Evolutionary conservation across 441 rosid species (phyloP).

Genomic region (Kokia cookei): DNA sequence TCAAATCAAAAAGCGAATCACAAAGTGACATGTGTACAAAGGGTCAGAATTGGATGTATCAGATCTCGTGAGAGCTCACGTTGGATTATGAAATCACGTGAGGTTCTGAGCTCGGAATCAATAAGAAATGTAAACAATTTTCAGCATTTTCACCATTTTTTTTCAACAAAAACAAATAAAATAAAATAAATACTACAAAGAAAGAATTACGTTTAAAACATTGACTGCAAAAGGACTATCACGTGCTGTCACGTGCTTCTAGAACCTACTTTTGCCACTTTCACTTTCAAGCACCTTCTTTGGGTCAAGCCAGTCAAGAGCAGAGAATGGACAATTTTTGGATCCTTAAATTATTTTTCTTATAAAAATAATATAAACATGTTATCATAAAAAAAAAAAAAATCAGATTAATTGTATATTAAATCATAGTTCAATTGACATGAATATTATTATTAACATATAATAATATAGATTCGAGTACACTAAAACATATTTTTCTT

Average conservation of each 20-base stretch:
- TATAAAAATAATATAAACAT: neutral
- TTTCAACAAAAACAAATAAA: neutral
- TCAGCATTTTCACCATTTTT: neutral
- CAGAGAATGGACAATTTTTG: neutral
- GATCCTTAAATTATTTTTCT: neutral
- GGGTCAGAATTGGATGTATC: neutral
- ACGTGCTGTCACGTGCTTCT: conserved; percentile 35
- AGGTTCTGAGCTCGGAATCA: neutral
- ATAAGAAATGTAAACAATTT: neutral
- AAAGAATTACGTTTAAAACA: neutral
- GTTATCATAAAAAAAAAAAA: neutral
- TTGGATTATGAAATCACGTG: neutral
- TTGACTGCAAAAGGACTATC: neutral
- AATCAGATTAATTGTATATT: neutral
- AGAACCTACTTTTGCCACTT: conserved; percentile 1
- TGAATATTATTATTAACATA: neutral
- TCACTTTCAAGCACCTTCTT: neutral
- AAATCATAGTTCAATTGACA: too few relatives aligned
- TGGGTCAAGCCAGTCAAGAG: neutral
- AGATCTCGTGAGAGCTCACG: neutral
- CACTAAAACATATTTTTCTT: fast-evolving
- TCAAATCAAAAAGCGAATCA: neutral
- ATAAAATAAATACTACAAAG: neutral
- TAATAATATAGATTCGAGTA: fast-evolving
- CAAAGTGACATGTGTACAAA: neutral